Base-by-base conservation (phyloP, 1,284 basidiomycete species). In the Trametes pubescens region DNA sequence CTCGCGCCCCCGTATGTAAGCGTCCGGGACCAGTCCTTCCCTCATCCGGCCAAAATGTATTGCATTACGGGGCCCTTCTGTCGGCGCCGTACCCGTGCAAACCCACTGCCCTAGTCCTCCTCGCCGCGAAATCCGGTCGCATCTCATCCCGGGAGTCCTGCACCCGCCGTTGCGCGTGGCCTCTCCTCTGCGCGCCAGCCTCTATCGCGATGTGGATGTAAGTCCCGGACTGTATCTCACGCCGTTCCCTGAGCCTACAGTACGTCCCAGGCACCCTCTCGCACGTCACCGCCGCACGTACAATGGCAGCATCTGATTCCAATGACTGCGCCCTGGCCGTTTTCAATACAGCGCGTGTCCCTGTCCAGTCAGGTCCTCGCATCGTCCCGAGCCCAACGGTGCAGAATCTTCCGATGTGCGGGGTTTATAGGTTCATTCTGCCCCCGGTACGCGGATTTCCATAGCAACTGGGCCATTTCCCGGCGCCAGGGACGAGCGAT, bases 1-100 rank as follows among this genome's bases (percentile, higher is more conserved):
- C 47, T 56, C 53, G 53, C 60, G 60, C 60, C 53, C 43, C 34
- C 38, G 60, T 48, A 49, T 54, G 60, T 56, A 61, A 61, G 53
- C 60, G 60, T 49, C 52, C 59, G 59, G 52, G 52, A 49, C 52
- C 59, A 55, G 59, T 61, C 32, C 44, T 47, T 49, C 29, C 53
- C 60, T 34, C 60, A 49, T 51, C 46, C 47, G 53, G 53, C 48
- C 47, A 38, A 29, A 56, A 22, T 56, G 60, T 61, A 61, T 61
- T 61, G 48, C 60, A 56, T 44, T 51, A 32, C 51, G 47, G 46
- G 38, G 14, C 32, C 38, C 53, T 44, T 51, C 48, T 26, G n/a
- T 29, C 53, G 47, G 53, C 60, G 60, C 53, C 53, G 59, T 44
- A 46, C 37, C 52, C 60, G 47, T 38, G 7, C 47, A 34, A 55